These are phyloP conservation scores for Penicillium expansum DNA, from an alignment of 2,329 filamentous ascomycete species.

Conservation along the genomic window DNA sequence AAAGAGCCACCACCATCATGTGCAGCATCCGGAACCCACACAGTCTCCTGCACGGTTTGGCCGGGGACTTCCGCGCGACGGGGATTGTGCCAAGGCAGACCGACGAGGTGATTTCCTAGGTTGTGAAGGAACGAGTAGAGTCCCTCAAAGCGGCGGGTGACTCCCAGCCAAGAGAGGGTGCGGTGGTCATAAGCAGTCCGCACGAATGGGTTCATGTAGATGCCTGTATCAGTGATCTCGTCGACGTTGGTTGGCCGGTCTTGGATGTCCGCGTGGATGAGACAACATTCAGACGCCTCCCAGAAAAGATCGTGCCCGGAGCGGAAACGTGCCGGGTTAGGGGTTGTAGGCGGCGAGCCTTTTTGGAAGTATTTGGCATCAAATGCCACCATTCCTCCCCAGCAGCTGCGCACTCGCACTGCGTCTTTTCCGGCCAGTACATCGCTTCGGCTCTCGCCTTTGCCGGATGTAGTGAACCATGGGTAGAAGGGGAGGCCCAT, in stretches of 20 bases:
- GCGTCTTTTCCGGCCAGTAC: conserved; percentile 58
- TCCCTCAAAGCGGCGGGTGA: conserved; percentile 64
- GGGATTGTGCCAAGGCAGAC: conserved; percentile 60
- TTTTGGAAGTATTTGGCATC: conserved; percentile 47
- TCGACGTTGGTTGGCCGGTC: conserved; percentile 31
- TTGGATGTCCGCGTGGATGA: conserved; percentile 53
- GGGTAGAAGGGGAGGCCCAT: conserved; percentile 71
- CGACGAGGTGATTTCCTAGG: conserved; percentile 55
- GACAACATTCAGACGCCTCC: conserved; percentile 65
- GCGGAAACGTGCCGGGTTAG: conserved; percentile 53
- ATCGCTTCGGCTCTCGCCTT: conserved; percentile 58
- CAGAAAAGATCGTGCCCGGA: conserved; percentile 59
- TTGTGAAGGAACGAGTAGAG: conserved; percentile 61
- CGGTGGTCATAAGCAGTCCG: conserved; percentile 64
- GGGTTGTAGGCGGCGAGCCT: conserved; percentile 27
- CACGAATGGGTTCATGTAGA: conserved; percentile 74
- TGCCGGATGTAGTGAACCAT: conserved; percentile 59
- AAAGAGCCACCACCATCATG: conserved; percentile 39
- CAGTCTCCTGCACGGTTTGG: conserved; percentile 41
- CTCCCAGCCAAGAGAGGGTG: conserved; percentile 58
- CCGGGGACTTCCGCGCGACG: conserved; percentile 60
- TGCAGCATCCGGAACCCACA: conserved; percentile 40
- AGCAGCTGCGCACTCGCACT: conserved; percentile 70
- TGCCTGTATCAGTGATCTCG: conserved; percentile 50
- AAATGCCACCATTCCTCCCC: conserved; percentile 68